Percentiles rank a stretch among this genome's conserved stretches.
Conservation (phyloP, 116 monocot genomes). For the Iris pallida region DNA sequence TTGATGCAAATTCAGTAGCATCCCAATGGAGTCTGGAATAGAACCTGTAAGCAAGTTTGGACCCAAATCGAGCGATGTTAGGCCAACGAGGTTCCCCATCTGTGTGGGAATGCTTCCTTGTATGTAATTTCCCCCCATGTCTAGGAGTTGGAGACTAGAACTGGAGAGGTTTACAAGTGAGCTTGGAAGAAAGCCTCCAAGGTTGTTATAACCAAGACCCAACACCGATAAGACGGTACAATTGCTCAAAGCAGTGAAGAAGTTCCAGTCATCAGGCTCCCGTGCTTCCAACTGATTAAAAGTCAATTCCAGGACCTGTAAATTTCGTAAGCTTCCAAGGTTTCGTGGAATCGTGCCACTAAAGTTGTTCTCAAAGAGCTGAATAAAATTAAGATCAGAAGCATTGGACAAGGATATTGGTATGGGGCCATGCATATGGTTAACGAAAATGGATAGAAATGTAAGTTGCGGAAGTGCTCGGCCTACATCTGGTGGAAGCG, state of each 20-base stretch:
- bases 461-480: no score
- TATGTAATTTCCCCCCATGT: not conserved
- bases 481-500: no score
- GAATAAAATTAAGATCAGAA: constrained; percentile 6
- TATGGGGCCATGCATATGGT: constrained; percentile 22
- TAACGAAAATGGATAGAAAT: no score
- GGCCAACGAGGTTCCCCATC: constrained; percentile 17
- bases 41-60: constrained; percentile 5
- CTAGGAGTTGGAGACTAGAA: not conserved
- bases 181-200: constrained; percentile 1
- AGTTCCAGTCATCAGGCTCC: constrained; percentile 3
- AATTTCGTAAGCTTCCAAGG: constrained; percentile 8
- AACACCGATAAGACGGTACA: constrained; percentile 12
- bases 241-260: constrained; percentile 13
- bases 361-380: constrained; percentile 14
- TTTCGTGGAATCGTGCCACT: constrained; percentile 20
- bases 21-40: constrained; percentile 13
- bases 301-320: constrained; percentile 12
- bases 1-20: not conserved
- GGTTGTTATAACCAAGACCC: not conserved
- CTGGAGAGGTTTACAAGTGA: constrained; percentile 10
- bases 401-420: constrained; percentile 24
- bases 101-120: not conserved
- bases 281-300: constrained; percentile 5
- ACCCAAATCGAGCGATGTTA: constrained; percentile 1